Conservation (phyloP, 2,329 filamentous ascomycete species). For the Blastomyces parvus region DNA sequence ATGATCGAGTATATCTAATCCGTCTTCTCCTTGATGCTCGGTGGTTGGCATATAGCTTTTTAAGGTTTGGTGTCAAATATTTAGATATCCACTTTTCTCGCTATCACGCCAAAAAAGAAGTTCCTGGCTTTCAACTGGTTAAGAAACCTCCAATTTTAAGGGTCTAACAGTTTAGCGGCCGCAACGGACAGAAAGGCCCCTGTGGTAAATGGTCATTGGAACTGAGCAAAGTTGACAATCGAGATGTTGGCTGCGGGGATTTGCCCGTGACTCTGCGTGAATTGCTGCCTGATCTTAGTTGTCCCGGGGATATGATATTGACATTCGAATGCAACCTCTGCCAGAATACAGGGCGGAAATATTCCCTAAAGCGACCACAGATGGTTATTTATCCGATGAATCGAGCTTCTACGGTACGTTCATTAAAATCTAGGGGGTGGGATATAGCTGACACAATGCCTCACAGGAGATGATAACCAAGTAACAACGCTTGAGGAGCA, state of each 20-base stretch:
- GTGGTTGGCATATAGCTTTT: neutral
- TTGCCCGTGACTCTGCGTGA: neutral
- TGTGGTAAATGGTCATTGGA: too few relatives aligned
- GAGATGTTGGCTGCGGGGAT: neutral
- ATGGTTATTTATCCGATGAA: conserved; percentile 30
- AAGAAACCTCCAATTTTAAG: too few relatives aligned
- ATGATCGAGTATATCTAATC: too few relatives aligned
- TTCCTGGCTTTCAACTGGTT: neutral
- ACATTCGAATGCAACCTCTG: neutral
- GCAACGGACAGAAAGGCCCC: too few relatives aligned
- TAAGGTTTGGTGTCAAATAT: neutral
- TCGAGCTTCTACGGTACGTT: conserved; percentile 38
- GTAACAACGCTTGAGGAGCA: conserved; percentile 42
- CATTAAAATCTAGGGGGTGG: neutral
- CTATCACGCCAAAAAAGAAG: too few relatives aligned
- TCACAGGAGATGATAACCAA: conserved; percentile 47
- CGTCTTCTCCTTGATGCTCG: neutral
- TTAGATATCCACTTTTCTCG: neutral
- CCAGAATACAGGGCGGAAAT: neutral
- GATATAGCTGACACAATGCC: neutral
- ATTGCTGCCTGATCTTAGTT: neutral
- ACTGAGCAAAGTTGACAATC: too few relatives aligned
- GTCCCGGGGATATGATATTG: neutral
- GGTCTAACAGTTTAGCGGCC: too few relatives aligned
- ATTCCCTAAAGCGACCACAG: neutral